These are phyloP conservation scores for Rhizopogon roseolus DNA, from an alignment of 768 basidiomycete species.

Conservation along the genomic window DNA sequence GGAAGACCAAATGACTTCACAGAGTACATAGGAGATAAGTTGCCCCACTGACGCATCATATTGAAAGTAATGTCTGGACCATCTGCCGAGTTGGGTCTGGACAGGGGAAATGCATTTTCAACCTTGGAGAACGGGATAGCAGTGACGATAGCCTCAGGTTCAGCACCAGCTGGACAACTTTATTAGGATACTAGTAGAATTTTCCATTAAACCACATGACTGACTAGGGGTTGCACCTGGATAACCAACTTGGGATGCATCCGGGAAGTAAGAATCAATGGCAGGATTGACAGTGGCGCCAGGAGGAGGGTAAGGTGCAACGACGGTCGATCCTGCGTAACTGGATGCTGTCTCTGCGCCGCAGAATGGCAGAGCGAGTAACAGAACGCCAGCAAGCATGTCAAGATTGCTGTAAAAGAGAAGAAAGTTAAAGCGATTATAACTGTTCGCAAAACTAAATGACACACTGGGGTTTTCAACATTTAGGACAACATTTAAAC, in stretches of 20 bases:
- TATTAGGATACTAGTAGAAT: neutral
- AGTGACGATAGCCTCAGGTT: slow-evolving; percentile 35
- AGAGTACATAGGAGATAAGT: slow-evolving; percentile 47
- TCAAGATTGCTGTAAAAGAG: too few species aligned
- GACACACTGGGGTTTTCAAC: too few species aligned
- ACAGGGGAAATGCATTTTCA: slow-evolving; percentile 35
- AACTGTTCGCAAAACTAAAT: too few species aligned
- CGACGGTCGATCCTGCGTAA: slow-evolving; percentile 39
- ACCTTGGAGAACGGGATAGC: slow-evolving; percentile 36
- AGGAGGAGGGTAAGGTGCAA: slow-evolving; percentile 38
- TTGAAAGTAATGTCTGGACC: slow-evolving; percentile 33
- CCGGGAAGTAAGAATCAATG: slow-evolving; percentile 34
- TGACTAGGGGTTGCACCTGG: slow-evolving; percentile 45
- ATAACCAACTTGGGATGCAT: slow-evolving; percentile 38
- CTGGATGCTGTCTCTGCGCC: slow-evolving; percentile 23
- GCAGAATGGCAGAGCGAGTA: slow-evolving; percentile 6
- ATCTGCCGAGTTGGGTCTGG: slow-evolving; percentile 33
- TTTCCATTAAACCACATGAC: slow-evolving; percentile 4
- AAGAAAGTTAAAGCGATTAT: too few species aligned
- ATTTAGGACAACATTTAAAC: too few species aligned
- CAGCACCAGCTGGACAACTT: slow-evolving; percentile 33
- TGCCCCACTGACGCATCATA: slow-evolving; percentile 41
- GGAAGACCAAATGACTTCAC: slow-evolving; percentile 48
- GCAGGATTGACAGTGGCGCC: slow-evolving; percentile 28
- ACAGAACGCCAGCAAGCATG: slow-evolving; percentile 1